phyloP scores from a whole-genome alignment of 176 grass and related monocot genomes.

The Phragmites australis region DNA sequence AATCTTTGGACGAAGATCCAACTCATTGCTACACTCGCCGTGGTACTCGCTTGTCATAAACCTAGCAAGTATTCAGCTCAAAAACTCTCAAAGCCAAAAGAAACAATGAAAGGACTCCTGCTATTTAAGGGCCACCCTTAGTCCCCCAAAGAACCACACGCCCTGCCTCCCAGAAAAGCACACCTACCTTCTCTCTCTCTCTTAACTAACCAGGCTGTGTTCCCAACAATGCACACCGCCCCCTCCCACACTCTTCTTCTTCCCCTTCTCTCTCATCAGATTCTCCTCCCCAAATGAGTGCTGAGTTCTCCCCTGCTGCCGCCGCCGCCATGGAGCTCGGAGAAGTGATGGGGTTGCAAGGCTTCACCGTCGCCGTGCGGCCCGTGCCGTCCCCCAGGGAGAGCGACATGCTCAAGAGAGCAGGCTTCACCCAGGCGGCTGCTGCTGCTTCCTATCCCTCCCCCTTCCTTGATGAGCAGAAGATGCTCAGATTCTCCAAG shows the following conservation, averaged over 20 bases:
- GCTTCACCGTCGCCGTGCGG: not conserved
- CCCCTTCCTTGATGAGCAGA: slow-evolving; percentile 57
- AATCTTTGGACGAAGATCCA: not conserved
- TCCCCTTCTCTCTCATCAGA: not conserved
- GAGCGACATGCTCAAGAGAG: slow-evolving; percentile 26
- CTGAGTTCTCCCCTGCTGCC: not conserved
- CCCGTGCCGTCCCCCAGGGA: slow-evolving; percentile 25
- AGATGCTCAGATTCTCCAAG: slow-evolving; percentile 67
- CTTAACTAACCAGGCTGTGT: not conserved
- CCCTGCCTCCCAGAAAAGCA: slow-evolving; percentile 49
- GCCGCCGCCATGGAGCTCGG: slow-evolving; percentile 41
- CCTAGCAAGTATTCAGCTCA: not conserved
- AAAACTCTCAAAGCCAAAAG: slow-evolving; percentile 9
- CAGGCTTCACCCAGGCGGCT: slow-evolving; percentile 5
- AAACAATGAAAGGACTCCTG: slow-evolving; percentile 31
- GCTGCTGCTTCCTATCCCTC: slow-evolving; percentile 29
- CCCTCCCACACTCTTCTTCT: not conserved
- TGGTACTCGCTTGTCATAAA: slow-evolving; percentile 7
- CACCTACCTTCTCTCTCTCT: not conserved
- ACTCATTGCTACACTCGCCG: not conserved
- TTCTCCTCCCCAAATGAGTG: not conserved
- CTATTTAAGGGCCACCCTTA: slow-evolving; percentile 58
- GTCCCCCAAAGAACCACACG: slow-evolving; percentile 43
- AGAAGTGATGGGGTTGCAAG: slow-evolving; percentile 42
- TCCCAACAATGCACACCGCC: slow-evolving; percentile 43